Percentiles rank a stretch among this genome's conserved stretches.
phyloP scores from a whole-genome alignment of 2,329 filamentous ascomycete genomes.

The Microdochium paspali region DNA sequence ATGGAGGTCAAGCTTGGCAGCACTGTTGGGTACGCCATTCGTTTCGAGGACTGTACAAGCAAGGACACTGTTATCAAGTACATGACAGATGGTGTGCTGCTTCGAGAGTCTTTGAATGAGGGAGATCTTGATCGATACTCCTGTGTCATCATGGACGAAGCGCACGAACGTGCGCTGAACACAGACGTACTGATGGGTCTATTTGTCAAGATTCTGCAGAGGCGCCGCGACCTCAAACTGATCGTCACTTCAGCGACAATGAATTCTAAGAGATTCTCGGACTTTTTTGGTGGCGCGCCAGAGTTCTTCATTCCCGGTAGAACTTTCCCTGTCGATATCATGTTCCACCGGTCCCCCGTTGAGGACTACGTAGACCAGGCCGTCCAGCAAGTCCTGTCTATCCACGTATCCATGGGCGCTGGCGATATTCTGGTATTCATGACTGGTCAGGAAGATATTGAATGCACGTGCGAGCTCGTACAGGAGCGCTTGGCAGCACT shows the following conservation, averaged over 20 bases:
- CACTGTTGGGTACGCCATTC: slow-evolving; percentile 90
- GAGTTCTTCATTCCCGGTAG: slow-evolving; percentile 94
- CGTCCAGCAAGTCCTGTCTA: slow-evolving; percentile 89
- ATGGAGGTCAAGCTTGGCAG: slow-evolving; percentile 90
- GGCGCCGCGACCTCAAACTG: slow-evolving; percentile 83
- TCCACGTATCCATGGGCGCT: slow-evolving; percentile 86
- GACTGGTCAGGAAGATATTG: slow-evolving; percentile 98
- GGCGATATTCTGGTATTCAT: slow-evolving; percentile 98
- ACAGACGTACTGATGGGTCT: slow-evolving; percentile 96
- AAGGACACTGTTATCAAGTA: slow-evolving; percentile 96
- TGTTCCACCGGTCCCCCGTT: slow-evolving; percentile 89
- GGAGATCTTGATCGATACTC: slow-evolving; percentile 92
- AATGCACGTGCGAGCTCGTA: slow-evolving; percentile 88
- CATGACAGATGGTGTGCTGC: slow-evolving; percentile 94
- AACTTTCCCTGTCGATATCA: slow-evolving; percentile 94
- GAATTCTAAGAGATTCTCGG: slow-evolving; percentile 93
- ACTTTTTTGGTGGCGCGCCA: slow-evolving; percentile 91
- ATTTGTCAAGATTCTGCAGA: slow-evolving; percentile 91
- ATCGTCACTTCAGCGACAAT: slow-evolving; percentile 98
- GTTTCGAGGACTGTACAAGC: slow-evolving; percentile 96
- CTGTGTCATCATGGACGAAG: slow-evolving; percentile 99
- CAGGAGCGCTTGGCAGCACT: slow-evolving; percentile 79
- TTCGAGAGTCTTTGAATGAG: slow-evolving; percentile 88
- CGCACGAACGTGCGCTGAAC: slow-evolving; percentile 91
- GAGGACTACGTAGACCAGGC: slow-evolving; percentile 97